Base-by-base conservation (phyloP, 2,329 filamentous ascomycete genomes). In the Leptographium flavum region DNA sequence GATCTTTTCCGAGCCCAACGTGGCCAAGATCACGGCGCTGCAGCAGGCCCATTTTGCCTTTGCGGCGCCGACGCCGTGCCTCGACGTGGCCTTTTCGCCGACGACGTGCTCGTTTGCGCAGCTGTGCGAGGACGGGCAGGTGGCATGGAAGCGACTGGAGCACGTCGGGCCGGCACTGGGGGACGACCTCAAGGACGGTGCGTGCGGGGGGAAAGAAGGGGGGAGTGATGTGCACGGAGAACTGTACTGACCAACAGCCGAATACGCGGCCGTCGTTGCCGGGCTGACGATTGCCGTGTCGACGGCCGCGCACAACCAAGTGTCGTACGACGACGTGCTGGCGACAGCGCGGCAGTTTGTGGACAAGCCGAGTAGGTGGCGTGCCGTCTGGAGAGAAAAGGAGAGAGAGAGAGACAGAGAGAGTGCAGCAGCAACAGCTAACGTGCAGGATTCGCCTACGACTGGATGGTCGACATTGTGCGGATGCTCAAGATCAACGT, bases 1-100 rank as follows among this genome's bases (percentile, higher is more conserved):
- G 44, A 66, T 88, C 1, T 79, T 76, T 50, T 71, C 74, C 5
- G 73, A 81, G 46, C 70, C 73, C 25, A 81, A 83, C 53, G 63
- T 76, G 8, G 73, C 76, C 37, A 76, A 69, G 39, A 76, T 93
- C 28, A 76, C 74, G 49, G 83, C 77, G 46, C 68, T 93, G 25
- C 69, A 80, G 25, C 85, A 94, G 59, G 78, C 80, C 39, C 87
- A 87, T 2, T 94, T 93, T 60, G 70, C 73, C 7, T 92, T 83
- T 56, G 61, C 73, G 4, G 70, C 79, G 35, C 71, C 76, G 13
- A 74, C 82, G 48, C 39, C 45, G 13, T 48, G 43, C 52, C 61
- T 78, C 10, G 73, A 80, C 53, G 66, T 71, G n/a, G 73, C 71
- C 2, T 66, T 79, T 43, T 81, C 77, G 2, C 76, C 77, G 0